Evolutionary conservation across 345 rosid genomes (phyloP), one percentile per base, ranked within the genome.

Genomic region (Moringa oleifera): DNA sequence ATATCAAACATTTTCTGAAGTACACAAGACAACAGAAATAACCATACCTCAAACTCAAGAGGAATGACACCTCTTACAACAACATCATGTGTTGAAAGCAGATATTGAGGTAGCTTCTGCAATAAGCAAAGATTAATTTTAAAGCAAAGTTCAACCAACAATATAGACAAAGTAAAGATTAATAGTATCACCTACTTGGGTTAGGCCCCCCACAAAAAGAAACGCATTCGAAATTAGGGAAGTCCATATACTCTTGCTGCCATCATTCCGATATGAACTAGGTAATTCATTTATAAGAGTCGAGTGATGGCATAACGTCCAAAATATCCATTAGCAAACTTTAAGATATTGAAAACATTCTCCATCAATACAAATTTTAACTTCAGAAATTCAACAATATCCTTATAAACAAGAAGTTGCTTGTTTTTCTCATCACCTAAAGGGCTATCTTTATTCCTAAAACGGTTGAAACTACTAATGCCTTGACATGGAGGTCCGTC

Each of bases 171-270:
- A 33, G 37, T 33, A 33, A 33, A 4, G 11, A 33, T 33, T 33
- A 33, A 33, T 33, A 33, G 11, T 47, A 23, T n/a, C n/a, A 85
- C 96, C 86, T 81, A 72, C 3, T 58, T 64, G 11, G 88, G 70
- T 21, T 22, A 73, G 25, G 88, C 91, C n/a, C 98, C 98, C 95
- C 98, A 88, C 7, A 88, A 65, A 60, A 91, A 91, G 47, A 77
- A 79, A 17, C 96, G 73, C 85, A 83, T 82, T 0, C 95, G 80
- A 59, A 81, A 91, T 62, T 89, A 92, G 23, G 96, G 88, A 66
- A 91, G 90, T 0, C 98, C 96, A 65, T 91, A 91, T 17, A 91
- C 81, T 7, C 96, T 95, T 2, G 96, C 96, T 4, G 88, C 91
- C 91, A 91, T 76, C 85, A 91, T 77, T 18, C 98, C 97, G 66